Percentiles rank a stretch among this genome's conserved stretches.
Conservation (phyloP, 176 grass and related monocot species). For the Elymus sibiricus region DNA sequence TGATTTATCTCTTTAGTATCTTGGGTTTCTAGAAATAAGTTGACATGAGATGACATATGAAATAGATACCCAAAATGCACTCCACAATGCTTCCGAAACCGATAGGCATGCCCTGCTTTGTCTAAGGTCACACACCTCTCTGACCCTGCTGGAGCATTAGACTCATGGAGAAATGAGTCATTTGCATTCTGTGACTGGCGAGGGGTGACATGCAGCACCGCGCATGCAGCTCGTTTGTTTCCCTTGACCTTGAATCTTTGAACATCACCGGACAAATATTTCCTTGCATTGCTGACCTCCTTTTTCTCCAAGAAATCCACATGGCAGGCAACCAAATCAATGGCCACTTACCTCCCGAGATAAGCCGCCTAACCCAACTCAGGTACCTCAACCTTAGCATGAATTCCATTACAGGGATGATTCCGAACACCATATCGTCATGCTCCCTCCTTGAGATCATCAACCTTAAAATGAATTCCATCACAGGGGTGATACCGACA, state of each 20-base stretch:
- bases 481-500: slow-evolving; percentile 27
- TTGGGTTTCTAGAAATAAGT: no score
- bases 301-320: neutral
- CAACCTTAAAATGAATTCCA: slow-evolving; percentile 28
- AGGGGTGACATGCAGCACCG: slow-evolving; percentile 31
- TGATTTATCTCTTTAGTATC: no score
- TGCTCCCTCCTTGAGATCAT: slow-evolving; percentile 24
- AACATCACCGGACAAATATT: neutral
- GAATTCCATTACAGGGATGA: slow-evolving; percentile 33
- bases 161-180: slow-evolving; percentile 36
- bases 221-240: neutral
- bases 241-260: neutral
- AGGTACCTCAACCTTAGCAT: slow-evolving; percentile 41
- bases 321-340: neutral
- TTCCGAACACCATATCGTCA: slow-evolving; percentile 23
- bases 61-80: neutral
- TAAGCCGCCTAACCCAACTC: slow-evolving; percentile 22
- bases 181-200: slow-evolving; percentile 36
- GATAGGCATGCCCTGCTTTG: slow-evolving; percentile 39
- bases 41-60: no score
- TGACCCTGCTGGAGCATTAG: slow-evolving; percentile 19
- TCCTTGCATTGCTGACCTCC: slow-evolving; percentile 13
- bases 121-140: slow-evolving; percentile 36
- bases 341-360: slow-evolving; percentile 25
- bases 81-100: neutral